A percentile compares a stretch with the other conserved stretches of the same genome.
Conservation (phyloP, 768 basidiomycete genomes). For the Pulveroboletus sp. region DNA sequence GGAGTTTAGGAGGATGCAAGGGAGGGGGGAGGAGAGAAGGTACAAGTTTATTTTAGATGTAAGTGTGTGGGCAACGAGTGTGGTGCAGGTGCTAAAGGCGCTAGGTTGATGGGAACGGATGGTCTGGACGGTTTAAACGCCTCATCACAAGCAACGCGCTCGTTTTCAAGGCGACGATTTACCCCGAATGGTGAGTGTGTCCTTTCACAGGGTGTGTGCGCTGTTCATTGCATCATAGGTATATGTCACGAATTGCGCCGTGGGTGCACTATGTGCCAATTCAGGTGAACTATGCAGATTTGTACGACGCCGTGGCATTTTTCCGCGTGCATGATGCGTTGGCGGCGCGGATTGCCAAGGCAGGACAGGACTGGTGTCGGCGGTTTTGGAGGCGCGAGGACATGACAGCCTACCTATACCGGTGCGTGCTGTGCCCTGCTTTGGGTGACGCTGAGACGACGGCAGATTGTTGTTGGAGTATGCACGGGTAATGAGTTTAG, state of each 20-base stretch:
- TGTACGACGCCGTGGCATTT: slow-evolving; percentile 71
- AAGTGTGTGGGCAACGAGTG: slow-evolving; percentile 16
- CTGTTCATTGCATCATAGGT: too few species aligned
- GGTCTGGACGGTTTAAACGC: slow-evolving; percentile 69
- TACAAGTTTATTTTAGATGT: slow-evolving; percentile 65
- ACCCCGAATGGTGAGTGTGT: slow-evolving; percentile 78
- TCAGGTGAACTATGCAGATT: slow-evolving; percentile 60
- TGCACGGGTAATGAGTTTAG: slow-evolving; percentile 46
- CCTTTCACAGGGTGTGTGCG: too few species aligned
- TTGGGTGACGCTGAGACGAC: rapidly evolving
- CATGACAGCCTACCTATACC: slow-evolving; percentile 54
- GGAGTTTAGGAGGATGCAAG: slow-evolving; percentile 47
- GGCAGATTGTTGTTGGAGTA: slow-evolving; percentile 53
- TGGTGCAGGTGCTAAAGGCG: too few species aligned
- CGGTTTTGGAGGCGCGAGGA: slow-evolving; percentile 61
- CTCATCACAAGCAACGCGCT: slow-evolving; percentile 60
- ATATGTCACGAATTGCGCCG: slow-evolving; percentile 52
- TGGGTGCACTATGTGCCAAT: slow-evolving; percentile 79
- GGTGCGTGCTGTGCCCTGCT: too few species aligned
- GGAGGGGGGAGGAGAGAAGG: slow-evolving; percentile 45
- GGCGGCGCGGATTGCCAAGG: slow-evolving; percentile 52
- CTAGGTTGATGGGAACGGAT: slow-evolving; percentile 60
- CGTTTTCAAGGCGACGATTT: slow-evolving; percentile 68
- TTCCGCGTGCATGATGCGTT: slow-evolving; percentile 68
- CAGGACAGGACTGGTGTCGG: slow-evolving; percentile 57